These are phyloP conservation scores for Stentor roeselii DNA, from an alignment of 73 alveolate species.

Conservation along the genomic window DNA sequence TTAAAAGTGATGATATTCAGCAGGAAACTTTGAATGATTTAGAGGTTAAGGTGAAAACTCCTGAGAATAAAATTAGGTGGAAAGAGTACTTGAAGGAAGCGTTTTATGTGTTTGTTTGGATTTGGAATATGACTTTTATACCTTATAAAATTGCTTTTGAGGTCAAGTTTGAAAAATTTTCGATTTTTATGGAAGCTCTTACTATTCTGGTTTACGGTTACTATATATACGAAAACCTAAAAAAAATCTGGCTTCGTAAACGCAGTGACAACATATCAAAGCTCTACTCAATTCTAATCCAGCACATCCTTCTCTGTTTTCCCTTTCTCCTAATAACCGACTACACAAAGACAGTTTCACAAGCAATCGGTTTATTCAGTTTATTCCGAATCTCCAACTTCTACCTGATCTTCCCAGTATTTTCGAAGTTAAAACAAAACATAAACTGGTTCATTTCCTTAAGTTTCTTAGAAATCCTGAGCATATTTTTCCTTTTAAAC, in stretches of 20 bases:
- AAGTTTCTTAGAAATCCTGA: not conserved
- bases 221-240: not conserved
- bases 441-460: not conserved
- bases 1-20: not conserved
- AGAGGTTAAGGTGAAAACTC: not conserved
- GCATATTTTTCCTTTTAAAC: not conserved
- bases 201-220: slow-evolving; percentile 30
- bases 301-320: not conserved
- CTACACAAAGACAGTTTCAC: not conserved
- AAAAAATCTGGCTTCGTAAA: not conserved
- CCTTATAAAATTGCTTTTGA: slow-evolving; percentile 50
- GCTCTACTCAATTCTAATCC: not conserved
- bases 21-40: not conserved
- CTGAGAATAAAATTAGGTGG: not conserved
- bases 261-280: not conserved
- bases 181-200: slow-evolving; percentile 34
- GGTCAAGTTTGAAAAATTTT: slow-evolving; percentile 18
- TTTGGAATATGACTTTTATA: slow-evolving; percentile 47
- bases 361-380: not conserved
- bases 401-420: not conserved
- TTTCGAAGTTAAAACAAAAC: not conserved
- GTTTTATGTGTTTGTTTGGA: not conserved
- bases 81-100: not conserved
- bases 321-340: not conserved
- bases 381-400: not conserved